Evolutionary conservation across 148 eudicot genomes (phyloP).

Genomic region (Rhododendron kiyosumense): DNA sequence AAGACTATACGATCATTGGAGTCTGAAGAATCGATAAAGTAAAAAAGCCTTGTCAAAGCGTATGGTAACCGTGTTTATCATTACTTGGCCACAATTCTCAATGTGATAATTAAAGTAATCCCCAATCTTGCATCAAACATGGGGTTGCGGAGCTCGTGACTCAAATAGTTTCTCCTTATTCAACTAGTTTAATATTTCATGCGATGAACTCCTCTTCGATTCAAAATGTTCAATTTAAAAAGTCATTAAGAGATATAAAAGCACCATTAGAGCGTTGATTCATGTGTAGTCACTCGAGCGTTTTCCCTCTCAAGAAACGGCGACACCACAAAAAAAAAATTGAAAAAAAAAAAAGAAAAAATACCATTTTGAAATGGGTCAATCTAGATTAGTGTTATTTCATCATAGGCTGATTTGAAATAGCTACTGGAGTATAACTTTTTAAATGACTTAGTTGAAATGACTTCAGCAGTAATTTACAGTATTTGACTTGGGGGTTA

Average conservation of each 20-base stretch:
- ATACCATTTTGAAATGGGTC: no score
- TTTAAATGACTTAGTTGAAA: no score
- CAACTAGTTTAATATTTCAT: not conserved
- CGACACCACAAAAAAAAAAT: no score
- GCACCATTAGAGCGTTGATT: not conserved
- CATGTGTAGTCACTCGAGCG: not conserved
- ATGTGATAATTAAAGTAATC: not conserved
- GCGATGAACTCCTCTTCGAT: not conserved
- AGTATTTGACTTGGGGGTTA: no score
- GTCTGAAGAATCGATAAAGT: not conserved
- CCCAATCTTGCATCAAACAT: not conserved
- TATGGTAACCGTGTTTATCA: not conserved
- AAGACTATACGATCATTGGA: not conserved
- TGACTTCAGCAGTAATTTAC: no score
- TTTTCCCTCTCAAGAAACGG: no score
- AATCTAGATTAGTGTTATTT: no score
- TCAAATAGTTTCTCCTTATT: not conserved
- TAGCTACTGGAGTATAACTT: no score
- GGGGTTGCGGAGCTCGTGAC: not conserved
- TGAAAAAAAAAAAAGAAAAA: no score
- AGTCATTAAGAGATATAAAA: not conserved
- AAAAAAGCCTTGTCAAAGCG: not conserved
- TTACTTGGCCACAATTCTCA: not conserved
- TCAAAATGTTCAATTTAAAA: not conserved
- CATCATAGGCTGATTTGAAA: no score